A percentile compares a stretch with the other conserved stretches of the same genome.
phyloP scores from a whole-genome alignment of 768 basidiomycete genomes.

The Sporobolomyces roseus region DNA sequence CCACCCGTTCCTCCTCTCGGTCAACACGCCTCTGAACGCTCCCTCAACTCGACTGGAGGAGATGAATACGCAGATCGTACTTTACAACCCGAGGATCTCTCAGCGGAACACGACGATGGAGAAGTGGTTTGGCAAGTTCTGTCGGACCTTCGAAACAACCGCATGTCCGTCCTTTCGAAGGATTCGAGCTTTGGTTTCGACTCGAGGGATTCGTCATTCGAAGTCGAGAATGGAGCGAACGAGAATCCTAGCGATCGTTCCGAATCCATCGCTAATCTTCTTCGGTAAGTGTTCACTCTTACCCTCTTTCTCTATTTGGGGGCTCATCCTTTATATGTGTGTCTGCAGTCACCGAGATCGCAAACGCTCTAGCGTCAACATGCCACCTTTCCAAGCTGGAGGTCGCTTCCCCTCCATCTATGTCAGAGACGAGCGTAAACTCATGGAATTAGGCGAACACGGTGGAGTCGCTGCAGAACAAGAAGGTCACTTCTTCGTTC shows the following conservation, averaged over 20 bases:
- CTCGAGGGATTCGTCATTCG: constrained; percentile 26
- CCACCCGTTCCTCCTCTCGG: not conserved
- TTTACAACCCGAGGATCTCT: not conserved
- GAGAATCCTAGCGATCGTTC: not conserved
- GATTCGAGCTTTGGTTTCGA: constrained; percentile 29
- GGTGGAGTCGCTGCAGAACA: constrained; percentile 24
- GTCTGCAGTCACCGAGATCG: constrained; percentile 19
- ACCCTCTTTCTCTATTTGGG: not conserved
- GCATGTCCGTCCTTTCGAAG: constrained; percentile 17
- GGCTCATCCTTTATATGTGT: no score
- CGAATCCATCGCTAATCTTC: constrained; percentile 10
- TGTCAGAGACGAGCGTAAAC: constrained; percentile 25
- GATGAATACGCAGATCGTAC: not conserved
- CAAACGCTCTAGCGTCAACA: constrained; percentile 6
- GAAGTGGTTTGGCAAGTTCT: constrained; percentile 36
- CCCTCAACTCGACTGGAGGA: not conserved
- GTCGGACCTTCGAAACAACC: constrained; percentile 29
- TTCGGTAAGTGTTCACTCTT: constrained; percentile 10
- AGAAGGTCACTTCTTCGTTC: constrained; percentile 31
- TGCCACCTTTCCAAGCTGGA: constrained; percentile 13
- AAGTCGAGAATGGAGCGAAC: not conserved
- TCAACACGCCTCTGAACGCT: constrained; percentile 1
- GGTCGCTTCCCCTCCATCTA: constrained; percentile 34
- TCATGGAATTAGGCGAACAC: constrained; percentile 27
- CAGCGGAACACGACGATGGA: constrained; percentile 15